phyloP scores from a whole-genome alignment of 2,329 filamentous ascomycete species.

The Fusarium anthophilum region DNA sequence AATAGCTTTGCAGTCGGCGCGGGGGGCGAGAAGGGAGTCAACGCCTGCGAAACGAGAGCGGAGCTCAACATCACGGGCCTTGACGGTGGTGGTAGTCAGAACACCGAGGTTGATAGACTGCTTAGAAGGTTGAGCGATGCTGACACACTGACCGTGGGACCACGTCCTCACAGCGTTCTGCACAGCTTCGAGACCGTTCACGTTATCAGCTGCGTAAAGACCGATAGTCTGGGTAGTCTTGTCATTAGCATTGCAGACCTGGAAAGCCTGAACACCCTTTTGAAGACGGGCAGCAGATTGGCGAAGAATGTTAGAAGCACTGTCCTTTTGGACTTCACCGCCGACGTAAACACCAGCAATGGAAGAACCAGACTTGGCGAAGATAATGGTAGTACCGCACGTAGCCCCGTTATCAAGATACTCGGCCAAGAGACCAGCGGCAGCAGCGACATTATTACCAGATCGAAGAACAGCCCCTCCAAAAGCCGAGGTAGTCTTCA shows the following conservation, averaged over 20 bases:
- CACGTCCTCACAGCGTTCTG: slow-evolving; percentile 33
- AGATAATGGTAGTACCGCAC: slow-evolving; percentile 36
- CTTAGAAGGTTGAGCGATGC: slow-evolving; percentile 1
- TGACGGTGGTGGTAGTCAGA: slow-evolving; percentile 17
- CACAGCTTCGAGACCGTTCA: slow-evolving; percentile 17
- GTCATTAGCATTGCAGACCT: slow-evolving; percentile 31
- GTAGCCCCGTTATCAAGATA: slow-evolving; percentile 31
- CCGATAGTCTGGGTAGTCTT: slow-evolving; percentile 33
- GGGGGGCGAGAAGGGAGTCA: slow-evolving; percentile 21
- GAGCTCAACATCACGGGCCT: slow-evolving; percentile 27
- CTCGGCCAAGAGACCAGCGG: slow-evolving; percentile 28
- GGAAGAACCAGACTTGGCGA: slow-evolving; percentile 37
- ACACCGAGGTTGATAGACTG: slow-evolving; percentile 25
- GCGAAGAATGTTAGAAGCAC: slow-evolving; percentile 26
- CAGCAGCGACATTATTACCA: slow-evolving; percentile 16
- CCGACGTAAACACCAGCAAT: slow-evolving; percentile 38
- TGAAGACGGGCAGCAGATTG: slow-evolving; percentile 18
- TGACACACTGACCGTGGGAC: slow-evolving; percentile 35
- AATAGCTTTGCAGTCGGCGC: slow-evolving; percentile 36
- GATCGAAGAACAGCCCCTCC: slow-evolving; percentile 11
- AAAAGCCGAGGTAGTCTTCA: slow-evolving; percentile 20
- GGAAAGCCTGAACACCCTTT: slow-evolving; percentile 31
- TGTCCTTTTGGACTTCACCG: slow-evolving; percentile 37
- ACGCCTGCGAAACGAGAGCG: slow-evolving; percentile 28
- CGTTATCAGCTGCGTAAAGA: slow-evolving; percentile 29